Evolutionary conservation across 2,329 filamentous ascomycete genomes (phyloP), one percentile per base, ranked within the genome.

Genomic region (Polychaeton citri): DNA sequence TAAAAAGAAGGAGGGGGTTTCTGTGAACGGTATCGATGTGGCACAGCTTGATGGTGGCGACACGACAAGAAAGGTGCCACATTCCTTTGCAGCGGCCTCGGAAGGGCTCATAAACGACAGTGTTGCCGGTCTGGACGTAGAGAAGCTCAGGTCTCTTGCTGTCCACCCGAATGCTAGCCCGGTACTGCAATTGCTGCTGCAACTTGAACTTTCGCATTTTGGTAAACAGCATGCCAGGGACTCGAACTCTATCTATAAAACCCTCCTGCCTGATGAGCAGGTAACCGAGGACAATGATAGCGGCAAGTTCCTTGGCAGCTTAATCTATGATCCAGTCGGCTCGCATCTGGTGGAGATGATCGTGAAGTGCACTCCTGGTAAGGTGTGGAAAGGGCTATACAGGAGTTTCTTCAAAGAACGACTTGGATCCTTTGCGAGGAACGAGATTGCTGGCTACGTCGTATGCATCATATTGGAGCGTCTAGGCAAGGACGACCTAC

Each of bases 121-220:
- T 33, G 76, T 84, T 7, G 69, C 76, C 1, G 74, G 72, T 1
- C 70, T 95, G 47, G 85, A 90, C 53, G 72, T 80, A 2, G 83
- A 80, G 3, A 81, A 85, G 49, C 70, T 96, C 19, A 76, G 85
- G 19, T 76, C 90, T 2, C 66, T 98, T 38, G 84, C 88, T 2
- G 86, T 78, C 15, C 88, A 96, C 51, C 84, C 83, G 4, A 82
- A 88, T 1, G 90, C 86, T 33, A 95, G 94, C 51, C 90, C 90
- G 0, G 81, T 86, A 1, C 68, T 98, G n/a, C 90, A 96, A 55
- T 71, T 96, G 1, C 66, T 98, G 19, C 65, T 98, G 3, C 83
- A 87, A 52, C 67, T 98, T 12, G 90, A 98, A 52, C 72, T 96
- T 33, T 72, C 76, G 0, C 67, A 81, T 40, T 80, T 81, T 45